Conservation (phyloP, 805 yeast species). For the Barnettozyma salicaria region DNA sequence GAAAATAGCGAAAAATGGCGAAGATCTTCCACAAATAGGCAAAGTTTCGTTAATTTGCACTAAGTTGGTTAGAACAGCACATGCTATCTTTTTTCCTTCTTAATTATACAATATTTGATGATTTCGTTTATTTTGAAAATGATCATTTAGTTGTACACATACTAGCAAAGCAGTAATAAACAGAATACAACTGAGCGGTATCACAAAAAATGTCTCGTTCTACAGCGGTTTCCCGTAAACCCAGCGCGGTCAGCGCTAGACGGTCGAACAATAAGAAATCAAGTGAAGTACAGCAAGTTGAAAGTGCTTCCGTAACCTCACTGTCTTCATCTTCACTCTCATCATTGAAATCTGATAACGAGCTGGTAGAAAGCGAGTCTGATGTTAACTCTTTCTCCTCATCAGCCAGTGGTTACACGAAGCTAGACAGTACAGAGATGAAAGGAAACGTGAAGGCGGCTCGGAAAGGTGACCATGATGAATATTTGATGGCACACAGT, state of each 20-base stretch:
- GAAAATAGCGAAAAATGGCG: background rate
- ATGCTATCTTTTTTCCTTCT: too few relatives aligned
- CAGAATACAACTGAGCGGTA: too few relatives aligned
- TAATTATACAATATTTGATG: too few relatives aligned
- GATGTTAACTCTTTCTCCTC: constrained; percentile 6
- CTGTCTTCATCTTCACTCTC: constrained; percentile 11
- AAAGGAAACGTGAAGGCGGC: background rate
- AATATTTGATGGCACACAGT: constrained; percentile 34
- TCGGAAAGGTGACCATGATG: constrained; percentile 4
- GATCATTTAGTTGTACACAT: too few relatives aligned
- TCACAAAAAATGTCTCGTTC: background rate
- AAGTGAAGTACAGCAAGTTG: background rate
- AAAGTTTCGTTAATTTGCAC: too few relatives aligned
- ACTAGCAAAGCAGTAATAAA: too few relatives aligned
- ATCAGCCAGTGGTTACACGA: constrained; percentile 3
- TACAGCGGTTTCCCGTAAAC: too few relatives aligned
- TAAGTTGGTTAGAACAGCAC: too few relatives aligned
- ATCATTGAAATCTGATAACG: constrained; percentile 12
- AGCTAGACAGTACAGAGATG: background rate
- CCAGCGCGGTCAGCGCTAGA: too few relatives aligned
- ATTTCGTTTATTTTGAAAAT: too few relatives aligned
- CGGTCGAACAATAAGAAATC: background rate
- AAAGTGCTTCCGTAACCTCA: constrained; percentile 5
- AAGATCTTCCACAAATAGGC: too few relatives aligned
- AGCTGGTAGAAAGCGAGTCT: constrained; percentile 7